phyloP scores from a whole-genome alignment of 306 rosid species.

The Betula pendula region DNA sequence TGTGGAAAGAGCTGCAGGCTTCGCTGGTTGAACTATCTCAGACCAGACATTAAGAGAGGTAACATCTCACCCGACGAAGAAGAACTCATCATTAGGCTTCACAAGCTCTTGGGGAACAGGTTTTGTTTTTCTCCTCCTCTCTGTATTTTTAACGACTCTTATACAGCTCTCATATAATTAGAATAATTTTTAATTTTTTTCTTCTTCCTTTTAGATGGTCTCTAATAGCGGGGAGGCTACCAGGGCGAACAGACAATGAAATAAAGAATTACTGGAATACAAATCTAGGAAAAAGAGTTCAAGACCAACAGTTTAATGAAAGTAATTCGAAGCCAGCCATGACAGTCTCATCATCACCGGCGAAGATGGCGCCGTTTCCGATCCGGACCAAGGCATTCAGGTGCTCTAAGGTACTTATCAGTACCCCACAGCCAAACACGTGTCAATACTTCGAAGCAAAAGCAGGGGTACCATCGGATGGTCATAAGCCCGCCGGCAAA shows the following conservation, averaged over 20 bases:
- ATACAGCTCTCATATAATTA: too few species aligned
- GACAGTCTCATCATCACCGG: background rate
- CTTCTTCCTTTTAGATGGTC: constrained; percentile 1
- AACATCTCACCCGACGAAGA: constrained; percentile 15
- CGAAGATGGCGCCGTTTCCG: background rate
- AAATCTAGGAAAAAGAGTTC: background rate
- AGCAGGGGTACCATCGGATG: background rate
- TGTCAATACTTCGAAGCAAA: background rate
- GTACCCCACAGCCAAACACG: constrained; percentile 24
- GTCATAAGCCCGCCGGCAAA: too few species aligned
- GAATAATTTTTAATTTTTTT: too few species aligned
- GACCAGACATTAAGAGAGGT: constrained; percentile 17
- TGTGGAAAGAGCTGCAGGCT: constrained; percentile 19
- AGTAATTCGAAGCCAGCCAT: background rate
- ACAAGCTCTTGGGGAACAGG: constrained; percentile 17
- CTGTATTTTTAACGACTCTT: too few species aligned
- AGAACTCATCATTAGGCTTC: constrained; percentile 10
- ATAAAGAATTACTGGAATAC: constrained; percentile 17
- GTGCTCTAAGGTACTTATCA: constrained; percentile 31
- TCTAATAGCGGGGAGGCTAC: constrained; percentile 8
- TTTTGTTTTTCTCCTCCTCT: background rate
- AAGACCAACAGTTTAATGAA: background rate
- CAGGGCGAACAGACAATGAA: constrained; percentile 20
- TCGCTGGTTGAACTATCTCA: constrained; percentile 10
- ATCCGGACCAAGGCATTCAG: constrained; percentile 46